Percentiles rank a stretch among this genome's conserved stretches.
These are phyloP conservation scores for Combretum micranthum DNA, from an alignment of 345 rosid genomes.

Conservation along the genomic window DNA sequence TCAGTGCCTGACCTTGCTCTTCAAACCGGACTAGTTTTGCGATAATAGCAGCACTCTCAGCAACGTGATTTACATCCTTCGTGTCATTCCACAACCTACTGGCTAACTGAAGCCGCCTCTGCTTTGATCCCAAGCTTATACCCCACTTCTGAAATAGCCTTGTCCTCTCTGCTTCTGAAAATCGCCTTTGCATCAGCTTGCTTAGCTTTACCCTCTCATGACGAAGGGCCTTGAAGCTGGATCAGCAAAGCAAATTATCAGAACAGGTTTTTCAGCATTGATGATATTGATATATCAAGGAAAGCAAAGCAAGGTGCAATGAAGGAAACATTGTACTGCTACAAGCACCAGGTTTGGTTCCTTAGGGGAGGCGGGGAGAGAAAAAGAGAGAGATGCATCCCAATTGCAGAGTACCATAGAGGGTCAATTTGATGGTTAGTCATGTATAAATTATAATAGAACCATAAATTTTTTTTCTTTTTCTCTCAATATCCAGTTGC, in stretches of 20 bases:
- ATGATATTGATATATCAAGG: too few species aligned
- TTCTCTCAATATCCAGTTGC: too few species aligned
- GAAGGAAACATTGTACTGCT: too few species aligned
- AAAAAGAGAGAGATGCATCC: too few species aligned
- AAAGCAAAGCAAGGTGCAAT: too few species aligned
- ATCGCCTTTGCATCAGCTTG: slow-evolving; percentile 75
- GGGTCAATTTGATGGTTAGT: too few species aligned
- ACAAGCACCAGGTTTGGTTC: too few species aligned
- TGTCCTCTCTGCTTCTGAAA: slow-evolving; percentile 57
- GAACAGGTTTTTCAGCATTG: too few species aligned
- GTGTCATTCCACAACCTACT: slow-evolving; percentile 64
- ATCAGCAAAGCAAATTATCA: slow-evolving; percentile 6
- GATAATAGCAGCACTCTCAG: slow-evolving; percentile 67
- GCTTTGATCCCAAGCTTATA: slow-evolving; percentile 56
- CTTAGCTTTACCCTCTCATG: slow-evolving; percentile 71
- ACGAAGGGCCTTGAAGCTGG: slow-evolving; percentile 65
- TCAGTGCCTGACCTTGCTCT: slow-evolving; percentile 70
- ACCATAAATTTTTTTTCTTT: too few species aligned
- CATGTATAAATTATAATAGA: too few species aligned
- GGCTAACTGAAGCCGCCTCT: slow-evolving; percentile 67
- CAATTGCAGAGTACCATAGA: too few species aligned
- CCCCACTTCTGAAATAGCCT: slow-evolving; percentile 75
- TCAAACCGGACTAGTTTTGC: slow-evolving; percentile 74
- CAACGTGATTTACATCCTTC: slow-evolving; percentile 46
- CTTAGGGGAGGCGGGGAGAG: too few species aligned